Conservation (phyloP, 768 basidiomycete species). For the Strobilomyces confusus region DNA sequence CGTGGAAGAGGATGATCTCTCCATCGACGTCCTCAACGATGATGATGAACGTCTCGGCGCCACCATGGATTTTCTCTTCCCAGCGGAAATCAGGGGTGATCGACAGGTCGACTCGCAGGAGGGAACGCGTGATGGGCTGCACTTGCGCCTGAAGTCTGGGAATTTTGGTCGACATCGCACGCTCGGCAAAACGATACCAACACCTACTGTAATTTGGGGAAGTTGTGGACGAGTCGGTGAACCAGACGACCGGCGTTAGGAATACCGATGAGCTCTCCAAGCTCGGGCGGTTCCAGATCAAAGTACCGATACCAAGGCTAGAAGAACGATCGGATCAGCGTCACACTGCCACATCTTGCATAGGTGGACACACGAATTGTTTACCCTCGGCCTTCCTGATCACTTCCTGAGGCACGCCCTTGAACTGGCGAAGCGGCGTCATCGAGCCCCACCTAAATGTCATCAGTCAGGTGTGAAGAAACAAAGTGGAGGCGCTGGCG, state of each 20-base stretch:
- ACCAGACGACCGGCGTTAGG: conserved; percentile 91
- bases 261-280: conserved; percentile 92
- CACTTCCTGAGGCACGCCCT: conserved; percentile 80
- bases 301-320: conserved; percentile 98
- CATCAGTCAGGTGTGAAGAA: not conserved
- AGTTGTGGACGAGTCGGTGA: conserved; percentile 89
- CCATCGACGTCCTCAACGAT: conserved; percentile 97
- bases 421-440: conserved; percentile 96
- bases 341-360: not conserved
- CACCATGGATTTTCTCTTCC: conserved; percentile 92
- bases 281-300: conserved; percentile 85
- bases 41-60: conserved; percentile 88
- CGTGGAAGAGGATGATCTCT: conserved; percentile 93
- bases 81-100: conserved; percentile 98
- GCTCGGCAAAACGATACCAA: not conserved
- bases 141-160: conserved; percentile 87
- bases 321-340: not conserved
- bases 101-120: conserved; percentile 88
- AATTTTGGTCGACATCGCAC: not conserved
- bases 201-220: conserved; percentile 88
- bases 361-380: conserved; percentile 71
- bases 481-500: not conserved
- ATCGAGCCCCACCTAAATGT: conserved; percentile 87
- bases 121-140: conserved; percentile 91
- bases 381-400: conserved; percentile 92